A percentile compares a stretch with the other conserved stretches of the same genome.
Evolutionary conservation across 208 protist genomes (phyloP).

Genomic region (Leishmania braziliensis): DNA sequence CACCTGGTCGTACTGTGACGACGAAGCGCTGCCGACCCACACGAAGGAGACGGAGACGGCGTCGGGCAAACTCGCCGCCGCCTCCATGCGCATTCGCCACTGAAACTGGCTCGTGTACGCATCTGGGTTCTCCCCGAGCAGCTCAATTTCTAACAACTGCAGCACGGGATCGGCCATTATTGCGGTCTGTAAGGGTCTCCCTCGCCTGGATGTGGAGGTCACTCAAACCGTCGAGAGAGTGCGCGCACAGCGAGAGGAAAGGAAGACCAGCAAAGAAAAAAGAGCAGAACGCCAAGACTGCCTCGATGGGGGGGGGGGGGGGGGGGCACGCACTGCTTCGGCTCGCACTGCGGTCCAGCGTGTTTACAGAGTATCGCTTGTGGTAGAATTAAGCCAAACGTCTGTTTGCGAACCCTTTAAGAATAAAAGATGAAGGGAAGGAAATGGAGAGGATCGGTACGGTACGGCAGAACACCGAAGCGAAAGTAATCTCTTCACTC

Average conservation of each 20-base stretch:
- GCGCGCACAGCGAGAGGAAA: not conserved
- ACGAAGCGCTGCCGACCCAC: conserved; percentile 97
- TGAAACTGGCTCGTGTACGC: conserved; percentile 51
- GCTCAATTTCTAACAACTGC: conserved; percentile 88
- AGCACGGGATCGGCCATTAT: conserved; percentile 77
- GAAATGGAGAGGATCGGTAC: not conserved
- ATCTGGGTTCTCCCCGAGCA: conserved; percentile 79
- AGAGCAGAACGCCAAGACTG: not conserved
- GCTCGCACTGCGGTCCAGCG: not conserved
- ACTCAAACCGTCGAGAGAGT: not conserved
- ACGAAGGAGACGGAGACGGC: conserved; percentile 97
- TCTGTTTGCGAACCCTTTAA: not conserved
- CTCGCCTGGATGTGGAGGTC: not conserved
- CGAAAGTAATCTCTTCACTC: not conserved
- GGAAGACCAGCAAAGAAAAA: not conserved
- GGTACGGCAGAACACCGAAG: too few species aligned
- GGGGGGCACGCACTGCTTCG: too few species aligned
- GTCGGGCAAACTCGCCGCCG: conserved; percentile 54
- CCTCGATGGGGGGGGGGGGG: not conserved
- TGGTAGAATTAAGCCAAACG: too few species aligned
- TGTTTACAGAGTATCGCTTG: not conserved
- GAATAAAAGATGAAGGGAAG: too few species aligned
- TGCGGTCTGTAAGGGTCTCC: not conserved
- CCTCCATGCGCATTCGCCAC: conserved; percentile 84
- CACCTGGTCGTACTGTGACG: conserved; percentile 94